phyloP scores from a whole-genome alignment of 768 basidiomycete genomes.

The Psilocybe cubensis region DNA sequence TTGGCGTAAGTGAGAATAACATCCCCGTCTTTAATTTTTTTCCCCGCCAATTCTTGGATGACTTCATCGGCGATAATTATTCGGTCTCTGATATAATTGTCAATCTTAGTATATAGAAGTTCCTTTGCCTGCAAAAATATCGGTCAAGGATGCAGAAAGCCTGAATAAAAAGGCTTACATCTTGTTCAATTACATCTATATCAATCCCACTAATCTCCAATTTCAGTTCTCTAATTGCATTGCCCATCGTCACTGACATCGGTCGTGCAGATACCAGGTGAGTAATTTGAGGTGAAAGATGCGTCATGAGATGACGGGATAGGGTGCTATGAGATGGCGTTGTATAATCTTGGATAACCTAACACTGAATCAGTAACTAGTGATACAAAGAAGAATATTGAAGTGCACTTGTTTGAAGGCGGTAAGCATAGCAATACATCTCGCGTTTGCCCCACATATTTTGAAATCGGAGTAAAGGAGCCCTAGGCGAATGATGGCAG shows the following conservation, averaged over 20 bases:
- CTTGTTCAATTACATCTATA: conserved; percentile 93
- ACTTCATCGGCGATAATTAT: conserved; percentile 94
- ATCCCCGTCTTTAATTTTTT: conserved; percentile 95
- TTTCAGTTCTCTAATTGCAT: conserved; percentile 93
- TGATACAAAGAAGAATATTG: conserved; percentile 10
- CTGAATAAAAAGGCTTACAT: conserved; percentile 51
- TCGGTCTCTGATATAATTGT: conserved; percentile 91
- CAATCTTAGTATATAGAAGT: conserved; percentile 80
- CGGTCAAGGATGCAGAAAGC: conserved; percentile 9
- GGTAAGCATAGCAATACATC: conserved; percentile 90
- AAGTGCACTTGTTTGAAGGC: conserved; percentile 86
- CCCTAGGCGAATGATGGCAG: conserved; percentile 83
- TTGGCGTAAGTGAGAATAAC: conserved; percentile 92
- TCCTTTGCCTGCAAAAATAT: conserved; percentile 77
- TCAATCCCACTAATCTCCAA: conserved; percentile 92
- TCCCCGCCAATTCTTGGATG: conserved; percentile 85
- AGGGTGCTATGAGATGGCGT: conserved; percentile 88
- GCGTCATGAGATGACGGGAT: conserved; percentile 88
- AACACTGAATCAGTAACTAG: conserved; percentile 8
- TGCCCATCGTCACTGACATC: conserved; percentile 94
- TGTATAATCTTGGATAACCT: conserved; percentile 92
- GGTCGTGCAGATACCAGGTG: conserved; percentile 87
- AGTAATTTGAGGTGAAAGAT: conserved; percentile 91
- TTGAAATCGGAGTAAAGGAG: conserved; percentile 91
- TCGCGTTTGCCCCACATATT: conserved; percentile 92